phyloP scores from a whole-genome alignment of 2,329 filamentous ascomycete genomes.

The Cladosporium sp. region DNA sequence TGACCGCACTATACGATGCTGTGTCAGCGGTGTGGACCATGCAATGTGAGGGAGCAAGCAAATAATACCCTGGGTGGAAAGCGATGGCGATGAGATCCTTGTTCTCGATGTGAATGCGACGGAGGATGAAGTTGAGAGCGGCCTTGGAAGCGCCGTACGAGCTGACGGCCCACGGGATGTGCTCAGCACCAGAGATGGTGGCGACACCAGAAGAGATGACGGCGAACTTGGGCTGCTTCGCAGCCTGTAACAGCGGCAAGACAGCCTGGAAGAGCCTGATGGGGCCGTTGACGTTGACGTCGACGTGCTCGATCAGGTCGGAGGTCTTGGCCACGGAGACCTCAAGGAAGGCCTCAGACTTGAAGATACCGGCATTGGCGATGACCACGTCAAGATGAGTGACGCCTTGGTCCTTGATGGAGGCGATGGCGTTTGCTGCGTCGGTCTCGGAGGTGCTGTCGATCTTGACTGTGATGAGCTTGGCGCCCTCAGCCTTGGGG shows the following conservation, averaged over 20 bases:
- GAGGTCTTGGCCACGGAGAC: background rate
- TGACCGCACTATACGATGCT: background rate
- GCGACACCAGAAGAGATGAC: background rate
- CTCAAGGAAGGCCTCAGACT: background rate
- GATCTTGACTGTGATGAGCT: slow-evolving; percentile 9
- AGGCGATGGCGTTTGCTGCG: background rate
- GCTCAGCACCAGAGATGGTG: background rate
- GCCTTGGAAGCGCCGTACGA: slow-evolving; percentile 2
- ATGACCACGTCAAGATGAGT: background rate
- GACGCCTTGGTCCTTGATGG: background rate
- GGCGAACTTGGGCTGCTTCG: background rate
- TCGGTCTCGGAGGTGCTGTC: background rate
- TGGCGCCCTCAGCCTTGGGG: background rate
- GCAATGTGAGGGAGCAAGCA: background rate
- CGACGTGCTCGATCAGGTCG: background rate
- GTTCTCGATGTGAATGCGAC: slow-evolving; percentile 7
- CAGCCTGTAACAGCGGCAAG: background rate
- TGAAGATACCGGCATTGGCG: slow-evolving; percentile 8
- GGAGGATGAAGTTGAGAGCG: background rate
- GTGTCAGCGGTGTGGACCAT: background rate
- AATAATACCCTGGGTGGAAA: background rate
- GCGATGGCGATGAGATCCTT: background rate
- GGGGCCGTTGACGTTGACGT: slow-evolving; percentile 4
- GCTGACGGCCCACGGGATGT: background rate
- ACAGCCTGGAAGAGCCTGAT: slow-evolving; percentile 1